Conservation (phyloP, 2,329 filamentous ascomycete species). For the Domatiomyces globalis region DNA sequence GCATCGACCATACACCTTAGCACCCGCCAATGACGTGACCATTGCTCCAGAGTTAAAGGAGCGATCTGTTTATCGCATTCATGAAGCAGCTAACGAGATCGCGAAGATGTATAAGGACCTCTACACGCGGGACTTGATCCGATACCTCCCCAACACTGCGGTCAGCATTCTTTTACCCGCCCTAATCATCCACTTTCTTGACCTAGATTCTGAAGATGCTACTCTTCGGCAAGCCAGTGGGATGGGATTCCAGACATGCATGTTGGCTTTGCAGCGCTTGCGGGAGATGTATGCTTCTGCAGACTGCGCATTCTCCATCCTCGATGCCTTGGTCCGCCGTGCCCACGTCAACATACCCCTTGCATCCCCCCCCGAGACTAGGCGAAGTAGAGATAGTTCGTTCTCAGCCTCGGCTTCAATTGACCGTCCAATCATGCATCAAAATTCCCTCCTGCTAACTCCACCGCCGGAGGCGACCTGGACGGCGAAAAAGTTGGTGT, state of each 20-base stretch:
- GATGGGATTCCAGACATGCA: conserved; percentile 76
- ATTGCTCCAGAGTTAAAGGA: conserved; percentile 60
- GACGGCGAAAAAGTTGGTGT: conserved; percentile 8
- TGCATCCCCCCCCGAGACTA: conserved; percentile 47
- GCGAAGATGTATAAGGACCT: conserved; percentile 70
- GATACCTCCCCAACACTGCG: conserved; percentile 72
- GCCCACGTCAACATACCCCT: conserved; percentile 51
- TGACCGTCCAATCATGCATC: background rate
- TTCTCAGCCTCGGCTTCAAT: background rate
- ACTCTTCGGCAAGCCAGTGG: conserved; percentile 59
- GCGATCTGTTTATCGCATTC: conserved; percentile 66
- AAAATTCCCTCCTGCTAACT: conserved; percentile 10
- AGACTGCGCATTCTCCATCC: conserved; percentile 89
- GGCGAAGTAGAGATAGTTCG: conserved; percentile 1
- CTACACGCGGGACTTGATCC: conserved; percentile 57
- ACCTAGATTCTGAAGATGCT: conserved; percentile 71
- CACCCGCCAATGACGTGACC: conserved; percentile 47
- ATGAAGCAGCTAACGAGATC: conserved; percentile 70
- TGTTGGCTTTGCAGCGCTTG: conserved; percentile 76
- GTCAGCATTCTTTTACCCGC: conserved; percentile 83
- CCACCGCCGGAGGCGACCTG: conserved; percentile 17
- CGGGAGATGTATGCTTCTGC: conserved; percentile 83
- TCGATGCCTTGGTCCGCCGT: conserved; percentile 83
- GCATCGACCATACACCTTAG: conserved; percentile 80
- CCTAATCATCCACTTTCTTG: conserved; percentile 83